Percentiles rank a stretch among this genome's conserved stretches.
Evolutionary conservation across 352 stramenopile genomes (phyloP).

Genomic region (Phytophthora megakarya): DNA sequence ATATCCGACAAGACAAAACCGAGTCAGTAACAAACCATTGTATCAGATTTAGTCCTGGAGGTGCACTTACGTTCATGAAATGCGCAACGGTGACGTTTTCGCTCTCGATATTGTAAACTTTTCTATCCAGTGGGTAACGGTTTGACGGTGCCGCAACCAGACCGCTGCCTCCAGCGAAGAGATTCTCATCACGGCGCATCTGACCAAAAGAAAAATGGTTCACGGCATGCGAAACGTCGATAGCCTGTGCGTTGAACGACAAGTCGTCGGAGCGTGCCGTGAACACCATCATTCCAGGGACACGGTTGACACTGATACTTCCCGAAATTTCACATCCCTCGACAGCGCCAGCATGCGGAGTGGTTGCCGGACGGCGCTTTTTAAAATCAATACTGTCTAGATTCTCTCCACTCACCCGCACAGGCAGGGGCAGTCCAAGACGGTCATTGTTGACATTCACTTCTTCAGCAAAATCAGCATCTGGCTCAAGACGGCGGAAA

Average conservation of each 20-base stretch:
- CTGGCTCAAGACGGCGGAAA: slow-evolving; percentile 77
- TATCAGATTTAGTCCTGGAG: neutral
- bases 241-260: slow-evolving; percentile 61
- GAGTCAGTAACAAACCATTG: slow-evolving; percentile 3
- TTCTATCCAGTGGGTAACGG: slow-evolving; percentile 66
- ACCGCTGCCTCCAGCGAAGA: slow-evolving; percentile 48
- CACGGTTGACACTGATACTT: slow-evolving; percentile 78
- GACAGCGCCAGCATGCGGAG: slow-evolving; percentile 38
- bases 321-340: slow-evolving; percentile 84
- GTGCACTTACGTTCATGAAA: slow-evolving; percentile 83
- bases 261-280: slow-evolving; percentile 70
- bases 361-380: slow-evolving; percentile 43
- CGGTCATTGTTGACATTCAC: slow-evolving; percentile 63
- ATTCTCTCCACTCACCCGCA: slow-evolving; percentile 67
- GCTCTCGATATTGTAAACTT: slow-evolving; percentile 55
- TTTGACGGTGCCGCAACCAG: slow-evolving; percentile 56
- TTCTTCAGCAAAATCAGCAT: slow-evolving; percentile 82
- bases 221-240: slow-evolving; percentile 74
- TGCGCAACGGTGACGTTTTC: slow-evolving; percentile 83
- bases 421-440: slow-evolving; percentile 47
- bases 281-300: slow-evolving; percentile 73
- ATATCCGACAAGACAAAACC: neutral
- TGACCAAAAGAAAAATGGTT: slow-evolving; percentile 90
- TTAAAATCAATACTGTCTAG: slow-evolving; percentile 54
- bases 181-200: slow-evolving; percentile 62